Conservation (phyloP, 2,329 filamentous ascomycete genomes). For the Hymenoscyphus fraxineus region DNA sequence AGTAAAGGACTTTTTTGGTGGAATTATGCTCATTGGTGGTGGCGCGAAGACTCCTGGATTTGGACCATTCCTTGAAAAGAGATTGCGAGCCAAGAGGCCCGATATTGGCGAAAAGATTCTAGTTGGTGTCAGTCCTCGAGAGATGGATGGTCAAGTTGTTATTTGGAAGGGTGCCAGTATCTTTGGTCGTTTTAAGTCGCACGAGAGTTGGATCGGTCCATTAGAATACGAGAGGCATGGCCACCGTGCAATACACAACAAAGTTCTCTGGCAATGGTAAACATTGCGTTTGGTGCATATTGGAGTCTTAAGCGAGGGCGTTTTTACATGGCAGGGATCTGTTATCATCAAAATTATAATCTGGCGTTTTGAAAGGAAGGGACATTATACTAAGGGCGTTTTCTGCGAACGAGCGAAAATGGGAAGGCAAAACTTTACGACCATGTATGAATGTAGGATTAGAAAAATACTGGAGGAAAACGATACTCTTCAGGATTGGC, state of each 20-base stretch:
- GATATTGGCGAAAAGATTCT: slow-evolving; percentile 59
- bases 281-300: not conserved
- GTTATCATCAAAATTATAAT: not conserved
- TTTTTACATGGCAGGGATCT: not conserved
- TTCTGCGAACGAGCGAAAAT: not conserved
- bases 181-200: slow-evolving; percentile 78
- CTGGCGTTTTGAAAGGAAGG: not conserved
- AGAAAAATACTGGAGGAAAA: not conserved
- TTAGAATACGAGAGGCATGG: slow-evolving; percentile 87
- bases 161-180: slow-evolving; percentile 97
- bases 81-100: slow-evolving; percentile 63
- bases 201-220: slow-evolving; percentile 90
- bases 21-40: slow-evolving; percentile 87
- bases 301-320: slow-evolving; percentile 3
- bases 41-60: slow-evolving; percentile 79
- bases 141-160: slow-evolving; percentile 96
- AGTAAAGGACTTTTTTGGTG: slow-evolving; percentile 81
- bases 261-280: slow-evolving; percentile 47
- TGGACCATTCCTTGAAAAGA: slow-evolving; percentile 77
- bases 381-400: not conserved
- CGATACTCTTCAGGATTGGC: too few species aligned
- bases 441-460: slow-evolving; percentile 1
- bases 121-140: slow-evolving; percentile 71
- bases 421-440: not conserved
- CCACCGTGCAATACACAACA: slow-evolving; percentile 77